Evolutionary conservation across 208 protist genomes (phyloP).

Genomic region (Acanthamoeba culbertsoni): DNA sequence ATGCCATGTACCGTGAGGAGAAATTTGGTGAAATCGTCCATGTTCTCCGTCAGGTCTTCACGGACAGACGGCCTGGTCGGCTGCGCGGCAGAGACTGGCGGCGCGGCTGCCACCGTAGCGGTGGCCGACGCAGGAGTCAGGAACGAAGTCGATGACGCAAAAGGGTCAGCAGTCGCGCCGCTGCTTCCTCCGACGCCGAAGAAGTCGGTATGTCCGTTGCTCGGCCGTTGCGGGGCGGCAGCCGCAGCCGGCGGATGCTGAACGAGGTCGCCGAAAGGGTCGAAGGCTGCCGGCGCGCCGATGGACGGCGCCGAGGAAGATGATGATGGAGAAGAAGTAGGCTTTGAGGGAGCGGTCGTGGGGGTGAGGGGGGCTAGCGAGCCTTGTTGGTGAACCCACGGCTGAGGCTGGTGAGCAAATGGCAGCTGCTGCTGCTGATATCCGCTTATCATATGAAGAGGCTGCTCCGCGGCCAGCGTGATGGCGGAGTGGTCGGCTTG

Average conservation of each 20-base stretch:
- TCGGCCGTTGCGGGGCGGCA: not conserved
- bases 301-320: not conserved
- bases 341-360: too few relatives aligned
- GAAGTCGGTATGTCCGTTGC: not conserved
- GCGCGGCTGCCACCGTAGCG: not conserved
- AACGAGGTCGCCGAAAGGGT: not conserved
- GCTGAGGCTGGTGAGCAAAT: not conserved
- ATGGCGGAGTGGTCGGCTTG: not conserved
- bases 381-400: not conserved
- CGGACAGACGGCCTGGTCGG: not conserved
- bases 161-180: not conserved
- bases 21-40: conserved; percentile 7
- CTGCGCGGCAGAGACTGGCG: not conserved
- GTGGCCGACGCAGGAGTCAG: not conserved
- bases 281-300: not conserved
- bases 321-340: too few relatives aligned
- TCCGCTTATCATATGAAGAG: not conserved
- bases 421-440: not conserved
- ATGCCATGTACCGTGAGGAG: not conserved
- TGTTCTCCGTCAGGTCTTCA: not conserved
- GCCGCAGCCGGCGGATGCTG: not conserved
- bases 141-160: not conserved
- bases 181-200: not conserved
- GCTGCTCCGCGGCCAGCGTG: not conserved
- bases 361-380: not conserved